phyloP scores from a whole-genome alignment of 805 yeast species.

The Nakazawaea populi region DNA sequence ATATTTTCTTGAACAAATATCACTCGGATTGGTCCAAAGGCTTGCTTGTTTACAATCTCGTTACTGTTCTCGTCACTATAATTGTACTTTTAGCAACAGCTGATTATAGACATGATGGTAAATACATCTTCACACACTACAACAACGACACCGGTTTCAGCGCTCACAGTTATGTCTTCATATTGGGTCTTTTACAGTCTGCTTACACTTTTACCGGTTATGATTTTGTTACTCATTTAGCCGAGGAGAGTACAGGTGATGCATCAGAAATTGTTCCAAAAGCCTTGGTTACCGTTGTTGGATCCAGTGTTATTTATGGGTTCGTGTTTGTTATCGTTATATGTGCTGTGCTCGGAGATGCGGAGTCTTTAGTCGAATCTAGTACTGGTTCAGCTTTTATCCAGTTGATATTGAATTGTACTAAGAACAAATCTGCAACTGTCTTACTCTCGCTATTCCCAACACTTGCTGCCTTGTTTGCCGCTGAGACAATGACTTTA shows the following conservation, averaged over 20 bases:
- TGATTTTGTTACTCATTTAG: conserved; percentile 29
- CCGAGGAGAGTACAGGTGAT: conserved; percentile 25
- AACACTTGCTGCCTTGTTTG: conserved; percentile 18
- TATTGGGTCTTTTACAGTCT: conserved; percentile 20
- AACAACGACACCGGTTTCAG: conserved; percentile 18
- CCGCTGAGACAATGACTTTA: conserved; percentile 24
- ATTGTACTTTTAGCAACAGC: conserved; percentile 16
- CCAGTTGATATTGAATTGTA: conserved; percentile 18
- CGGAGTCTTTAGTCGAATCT: conserved; percentile 15
- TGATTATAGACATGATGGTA: conserved; percentile 18
- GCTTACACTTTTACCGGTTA: conserved; percentile 25
- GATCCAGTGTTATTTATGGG: conserved; percentile 22
- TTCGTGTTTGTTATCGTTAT: conserved; percentile 25
- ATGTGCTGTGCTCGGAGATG: conserved; percentile 20
- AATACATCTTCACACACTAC: conserved; percentile 20
- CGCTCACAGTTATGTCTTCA: conserved; percentile 20
- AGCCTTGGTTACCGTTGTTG: conserved; percentile 26
- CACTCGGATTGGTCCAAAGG: conserved; percentile 17
- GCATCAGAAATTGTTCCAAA: conserved; percentile 26
- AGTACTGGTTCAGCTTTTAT: conserved; percentile 20
- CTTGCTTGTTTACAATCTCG: conserved; percentile 15
- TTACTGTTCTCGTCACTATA: conserved; percentile 16
- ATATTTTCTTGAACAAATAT: conserved; percentile 18
- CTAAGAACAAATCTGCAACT: conserved; percentile 23
- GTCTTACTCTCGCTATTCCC: conserved; percentile 18